Percentiles rank a stretch among this genome's conserved stretches.
phyloP scores from a whole-genome alignment of 1,139 yeast genomes.

The Kluyveromyces sp. region DNA sequence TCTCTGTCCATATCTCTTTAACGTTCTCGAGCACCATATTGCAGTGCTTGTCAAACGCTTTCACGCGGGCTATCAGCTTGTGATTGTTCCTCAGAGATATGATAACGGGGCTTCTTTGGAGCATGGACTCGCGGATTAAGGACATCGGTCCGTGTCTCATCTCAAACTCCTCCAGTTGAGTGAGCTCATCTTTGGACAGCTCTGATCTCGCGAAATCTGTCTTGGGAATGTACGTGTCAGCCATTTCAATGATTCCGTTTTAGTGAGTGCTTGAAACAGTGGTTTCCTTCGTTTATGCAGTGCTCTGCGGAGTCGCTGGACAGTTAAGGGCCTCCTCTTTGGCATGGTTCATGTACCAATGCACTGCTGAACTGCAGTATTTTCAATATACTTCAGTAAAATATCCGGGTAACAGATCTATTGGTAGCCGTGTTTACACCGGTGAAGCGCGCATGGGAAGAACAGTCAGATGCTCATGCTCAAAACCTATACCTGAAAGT shows the following conservation, averaged over 20 bases:
- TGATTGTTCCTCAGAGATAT: slow-evolving; percentile 91
- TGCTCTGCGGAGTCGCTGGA: too few species aligned
- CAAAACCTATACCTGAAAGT: too few species aligned
- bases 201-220: slow-evolving; percentile 72
- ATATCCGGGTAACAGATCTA: neutral
- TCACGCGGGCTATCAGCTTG: slow-evolving; percentile 79
- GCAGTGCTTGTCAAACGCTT: slow-evolving; percentile 94
- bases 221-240: slow-evolving; percentile 42
- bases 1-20: slow-evolving; percentile 86
- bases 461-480: too few species aligned
- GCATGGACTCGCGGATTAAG: slow-evolving; percentile 71
- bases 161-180: slow-evolving; percentile 82
- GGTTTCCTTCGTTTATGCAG: neutral
- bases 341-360: too few species aligned
- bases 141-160: slow-evolving; percentile 89
- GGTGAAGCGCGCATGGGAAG: neutral
- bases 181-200: slow-evolving; percentile 71
- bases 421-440: neutral
- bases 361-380: too few species aligned
- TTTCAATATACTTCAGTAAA: neutral
- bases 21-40: slow-evolving; percentile 90
- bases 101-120: slow-evolving; percentile 67
- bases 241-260: neutral
- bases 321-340: too few species aligned
- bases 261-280: neutral